Evolutionary conservation across 2,329 filamentous ascomycete genomes (phyloP), one percentile per base, ranked within the genome.

Genomic region (Neofusicoccum umdonicola): DNA sequence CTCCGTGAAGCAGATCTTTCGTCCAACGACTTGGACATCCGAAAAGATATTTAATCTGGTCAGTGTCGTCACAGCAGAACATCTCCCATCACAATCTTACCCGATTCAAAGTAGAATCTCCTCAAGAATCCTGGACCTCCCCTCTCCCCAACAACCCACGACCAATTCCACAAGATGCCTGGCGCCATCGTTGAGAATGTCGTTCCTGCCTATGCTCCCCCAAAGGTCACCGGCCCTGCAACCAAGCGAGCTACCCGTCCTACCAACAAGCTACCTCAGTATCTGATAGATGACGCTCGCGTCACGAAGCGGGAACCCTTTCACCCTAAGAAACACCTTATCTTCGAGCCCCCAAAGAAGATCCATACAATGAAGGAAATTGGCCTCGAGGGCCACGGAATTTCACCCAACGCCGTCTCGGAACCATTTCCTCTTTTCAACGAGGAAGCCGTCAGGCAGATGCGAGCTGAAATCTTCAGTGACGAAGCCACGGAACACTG

Each of bases 371-470:
- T 68, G 47, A 39, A 60, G 27, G 67, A 68, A 11, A 61, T 68
- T 15, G 66, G 52, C 11, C 37, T 56, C 6, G 37, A 31, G 12
- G 52, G 52, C 1, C 37, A 42, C 9, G 56, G 63, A 11, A 66
- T 50, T 8, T 52, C 60, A 5, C 44, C 60, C 3, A 44, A 54
- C 11, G 67, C 67, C 17, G 54, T 62, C n/a, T 67, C 66, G 6
- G 58, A 66, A n/a, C 66, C 67, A n/a, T 69, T 69, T 17, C 62
- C 65, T 8, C 62, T 68, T 5, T 68, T 68, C 58, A 65, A 6
- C 17, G 35, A 62, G 39, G 54, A 64, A 9, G 67, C 67, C 12
- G 63, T 68, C 37, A n/a, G 19, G 4, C 48, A 42, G 19, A 68
- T 68, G 51, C 34, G 67, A 2, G 47, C 44, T 7, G 67, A 68